Percentiles rank a stretch among this genome's conserved stretches.
Evolutionary conservation across 2,329 filamentous ascomycete genomes (phyloP).

Genomic region (Botrytis cinerea): DNA sequence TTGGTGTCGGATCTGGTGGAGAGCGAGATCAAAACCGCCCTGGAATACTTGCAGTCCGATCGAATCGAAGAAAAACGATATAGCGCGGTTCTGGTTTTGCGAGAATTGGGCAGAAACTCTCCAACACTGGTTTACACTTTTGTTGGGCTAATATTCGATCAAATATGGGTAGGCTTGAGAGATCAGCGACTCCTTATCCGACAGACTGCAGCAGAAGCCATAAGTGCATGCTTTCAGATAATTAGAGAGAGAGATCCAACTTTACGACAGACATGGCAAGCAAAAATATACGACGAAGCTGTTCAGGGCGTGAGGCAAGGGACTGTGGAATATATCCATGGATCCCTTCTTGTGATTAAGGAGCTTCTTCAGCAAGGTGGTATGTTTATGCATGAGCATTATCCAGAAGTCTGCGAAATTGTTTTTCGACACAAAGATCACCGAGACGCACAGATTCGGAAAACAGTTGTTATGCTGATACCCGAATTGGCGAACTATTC

Average conservation of each 20-base stretch:
- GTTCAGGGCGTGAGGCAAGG: conserved; percentile 75
- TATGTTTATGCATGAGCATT: conserved; percentile 99
- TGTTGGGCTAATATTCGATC: conserved; percentile 91
- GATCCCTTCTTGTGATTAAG: conserved; percentile 89
- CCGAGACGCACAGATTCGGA: conserved; percentile 80
- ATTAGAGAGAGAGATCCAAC: conserved; percentile 89
- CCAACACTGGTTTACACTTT: conserved; percentile 95
- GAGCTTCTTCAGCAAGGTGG: conserved; percentile 91
- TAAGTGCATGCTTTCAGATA: conserved; percentile 94
- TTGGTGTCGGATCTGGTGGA: conserved; percentile 95
- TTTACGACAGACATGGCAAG: conserved; percentile 85
- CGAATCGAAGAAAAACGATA: conserved; percentile 91
- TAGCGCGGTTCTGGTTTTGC: conserved; percentile 85
- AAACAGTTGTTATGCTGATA: conserved; percentile 87
- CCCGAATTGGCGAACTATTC: conserved; percentile 92
- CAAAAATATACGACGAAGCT: conserved; percentile 85
- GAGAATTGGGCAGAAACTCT: conserved; percentile 88
- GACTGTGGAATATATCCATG: conserved; percentile 86
- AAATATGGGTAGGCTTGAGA: conserved; percentile 92
- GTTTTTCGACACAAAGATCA: conserved; percentile 93
- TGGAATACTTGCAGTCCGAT: conserved; percentile 97
- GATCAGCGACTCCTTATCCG: conserved; percentile 90
- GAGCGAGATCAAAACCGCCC: conserved; percentile 90
- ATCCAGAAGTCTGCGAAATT: conserved; percentile 88
- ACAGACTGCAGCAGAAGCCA: conserved; percentile 86